Evolutionary conservation across 2,329 filamentous ascomycete genomes (phyloP).

Genomic region (Exophiala sp.): DNA sequence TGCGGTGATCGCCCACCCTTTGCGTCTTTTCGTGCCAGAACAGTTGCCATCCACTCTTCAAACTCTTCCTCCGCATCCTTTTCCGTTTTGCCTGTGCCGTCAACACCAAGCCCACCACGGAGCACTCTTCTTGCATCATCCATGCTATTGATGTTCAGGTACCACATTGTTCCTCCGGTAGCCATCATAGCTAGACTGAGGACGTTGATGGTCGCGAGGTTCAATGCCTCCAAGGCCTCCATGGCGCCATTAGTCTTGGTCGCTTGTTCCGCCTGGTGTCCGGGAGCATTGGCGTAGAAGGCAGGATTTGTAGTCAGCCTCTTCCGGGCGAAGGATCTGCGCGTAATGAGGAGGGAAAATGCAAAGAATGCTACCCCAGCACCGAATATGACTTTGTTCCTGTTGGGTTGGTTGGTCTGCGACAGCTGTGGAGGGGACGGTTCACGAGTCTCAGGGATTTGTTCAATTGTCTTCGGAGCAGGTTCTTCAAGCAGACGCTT

Average conservation of each 20-base stretch:
- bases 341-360: conserved; percentile 64
- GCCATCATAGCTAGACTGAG: conserved; percentile 67
- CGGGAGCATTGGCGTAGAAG: conserved; percentile 57
- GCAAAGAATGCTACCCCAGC: conserved; percentile 70
- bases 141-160: conserved; percentile 66
- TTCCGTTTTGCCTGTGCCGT: conserved; percentile 49
- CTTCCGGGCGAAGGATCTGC: conserved; percentile 62
- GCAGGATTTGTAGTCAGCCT: conserved; percentile 57
- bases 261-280: conserved; percentile 36
- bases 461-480: conserved; percentile 1
- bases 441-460: not conserved
- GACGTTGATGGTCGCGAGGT: conserved; percentile 81
- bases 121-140: conserved; percentile 58
- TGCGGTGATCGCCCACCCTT: conserved; percentile 11
- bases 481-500: conserved; percentile 22
- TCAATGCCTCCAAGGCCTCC: conserved; percentile 76
- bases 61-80: conserved; percentile 49
- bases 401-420: conserved; percentile 36
- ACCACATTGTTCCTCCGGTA: conserved; percentile 67
- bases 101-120: conserved; percentile 55
- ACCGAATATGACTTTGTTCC: conserved; percentile 60
- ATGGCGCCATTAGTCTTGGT: conserved; percentile 54
- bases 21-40: conserved; percentile 45
- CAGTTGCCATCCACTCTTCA: conserved; percentile 48
- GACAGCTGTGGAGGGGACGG: conserved; percentile 10